Evolutionary conservation across 306 rosid genomes (phyloP).

Genomic region (Canavalia ensiformis): DNA sequence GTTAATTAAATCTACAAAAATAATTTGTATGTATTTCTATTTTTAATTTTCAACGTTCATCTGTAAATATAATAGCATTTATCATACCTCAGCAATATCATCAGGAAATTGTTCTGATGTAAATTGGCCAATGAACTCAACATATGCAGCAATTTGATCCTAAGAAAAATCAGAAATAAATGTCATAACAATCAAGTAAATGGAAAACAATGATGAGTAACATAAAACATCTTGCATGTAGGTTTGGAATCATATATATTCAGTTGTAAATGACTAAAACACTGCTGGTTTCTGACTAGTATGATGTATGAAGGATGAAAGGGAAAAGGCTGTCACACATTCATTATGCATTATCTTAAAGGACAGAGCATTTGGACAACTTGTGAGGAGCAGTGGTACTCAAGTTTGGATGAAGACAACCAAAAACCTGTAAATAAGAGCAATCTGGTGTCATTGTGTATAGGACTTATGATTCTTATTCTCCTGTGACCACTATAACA

Average conservation of each 20-base stretch:
- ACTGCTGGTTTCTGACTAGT: not conserved
- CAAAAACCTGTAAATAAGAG: not conserved
- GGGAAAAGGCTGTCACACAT: not conserved
- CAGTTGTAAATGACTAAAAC: not conserved
- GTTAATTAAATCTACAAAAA: not conserved
- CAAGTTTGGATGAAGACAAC: not conserved
- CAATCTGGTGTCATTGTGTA: not conserved
- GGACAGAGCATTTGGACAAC: not conserved
- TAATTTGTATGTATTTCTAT: conserved; percentile 11
- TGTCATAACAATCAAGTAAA: conserved; percentile 28
- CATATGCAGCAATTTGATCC: conserved; percentile 89
- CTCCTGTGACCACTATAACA: not conserved
- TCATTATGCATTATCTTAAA: not conserved
- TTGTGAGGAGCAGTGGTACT: not conserved
- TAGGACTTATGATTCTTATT: not conserved
- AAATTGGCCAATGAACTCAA: conserved; percentile 83
- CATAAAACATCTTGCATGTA: not conserved
- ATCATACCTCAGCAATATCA: conserved; percentile 81
- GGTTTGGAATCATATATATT: conserved; percentile 13
- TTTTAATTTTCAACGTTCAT: conserved; percentile 11
- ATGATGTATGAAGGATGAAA: not conserved
- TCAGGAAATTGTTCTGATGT: conserved; percentile 83
- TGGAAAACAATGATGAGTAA: not conserved
- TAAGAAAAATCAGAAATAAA: conserved; percentile 35
- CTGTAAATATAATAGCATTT: conserved; percentile 8